Evolutionary conservation across 257 asterid genomes (phyloP), one percentile per base, ranked within the genome.

Genomic region (Salvia splendens): DNA sequence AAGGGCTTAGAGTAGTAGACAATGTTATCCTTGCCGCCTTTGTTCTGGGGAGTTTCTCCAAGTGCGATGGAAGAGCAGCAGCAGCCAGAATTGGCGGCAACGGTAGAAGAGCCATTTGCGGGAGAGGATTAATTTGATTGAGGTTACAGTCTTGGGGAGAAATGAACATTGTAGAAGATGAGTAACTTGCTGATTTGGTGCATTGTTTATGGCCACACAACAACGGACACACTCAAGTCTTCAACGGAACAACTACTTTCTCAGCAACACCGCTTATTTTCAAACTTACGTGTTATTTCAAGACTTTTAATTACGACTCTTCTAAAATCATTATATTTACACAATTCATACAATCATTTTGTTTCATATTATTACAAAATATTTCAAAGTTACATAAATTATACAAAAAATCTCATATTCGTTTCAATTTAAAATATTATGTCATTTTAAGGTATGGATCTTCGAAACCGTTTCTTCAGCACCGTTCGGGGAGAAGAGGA

Each of bases 11-110:
- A 49, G 42, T 69, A 5, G 42, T 69, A 3, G 51, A 61, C 24
- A 54, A 35, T 20, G 77, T 0, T 65, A 63, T 38, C 46, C 67
- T 57, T 41, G 76, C n/a, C 30, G 30, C 30, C 2, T 24, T 40
- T 72, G 61, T 77, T 4, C 58, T 35, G 57, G 72, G 70, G 33
- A 16, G 36, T 14, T 61, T 70, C 33, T 72, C 56, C 10, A 54
- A 15, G n/a, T 67, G 81, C 49, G 83, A 51, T 1, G 38, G 53
- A 36, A 69, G 64, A 64, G 61, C 30, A 5, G 71, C 30, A 6
- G 68, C 30, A 6, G 68, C 62, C 71, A 71, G 43, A 9, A 54
- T 20, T 12, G 77, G 72, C 2, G 61, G 79, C 51, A 65, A 50
- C 12, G 69, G 79, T 59, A 20, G 11, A 47, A 61, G 67, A 42